Percentiles rank a stretch among this genome's conserved stretches.
Evolutionary conservation across 805 yeast genomes (phyloP).

Genomic region (Helenozyma baotianmanensis): DNA sequence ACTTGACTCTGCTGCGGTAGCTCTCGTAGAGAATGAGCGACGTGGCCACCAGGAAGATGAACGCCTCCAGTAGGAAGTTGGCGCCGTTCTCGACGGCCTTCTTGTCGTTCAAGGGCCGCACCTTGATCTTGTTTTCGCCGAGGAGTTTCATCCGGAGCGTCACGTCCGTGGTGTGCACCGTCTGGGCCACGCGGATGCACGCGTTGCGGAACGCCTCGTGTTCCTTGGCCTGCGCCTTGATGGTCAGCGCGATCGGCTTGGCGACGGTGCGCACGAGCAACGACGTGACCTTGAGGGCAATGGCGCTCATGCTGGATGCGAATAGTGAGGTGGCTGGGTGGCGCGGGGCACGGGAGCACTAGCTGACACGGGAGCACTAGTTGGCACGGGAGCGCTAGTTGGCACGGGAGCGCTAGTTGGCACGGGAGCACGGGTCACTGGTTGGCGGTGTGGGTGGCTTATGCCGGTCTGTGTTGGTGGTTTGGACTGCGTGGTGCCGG

Average conservation of each 20-base stretch:
- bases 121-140: slow-evolving; percentile 49
- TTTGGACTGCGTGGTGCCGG: no score
- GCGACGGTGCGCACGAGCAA: slow-evolving; percentile 70
- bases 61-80: slow-evolving; percentile 67
- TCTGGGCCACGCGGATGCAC: slow-evolving; percentile 71
- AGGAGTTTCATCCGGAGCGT: slow-evolving; percentile 55
- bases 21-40: slow-evolving; percentile 69
- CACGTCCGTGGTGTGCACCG: slow-evolving; percentile 62
- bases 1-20: slow-evolving; percentile 61
- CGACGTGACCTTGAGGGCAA: slow-evolving; percentile 70
- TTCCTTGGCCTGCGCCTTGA: slow-evolving; percentile 72
- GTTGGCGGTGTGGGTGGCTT: no score
- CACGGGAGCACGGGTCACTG: no score
- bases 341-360: no score
- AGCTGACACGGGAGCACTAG: no score
- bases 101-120: slow-evolving; percentile 76
- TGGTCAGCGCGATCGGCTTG: slow-evolving; percentile 68
- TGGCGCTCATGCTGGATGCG: slow-evolving; percentile 64
- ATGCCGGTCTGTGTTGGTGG: no score
- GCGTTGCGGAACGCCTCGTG: slow-evolving; percentile 56
- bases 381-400: no score
- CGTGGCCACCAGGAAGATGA: slow-evolving; percentile 79
- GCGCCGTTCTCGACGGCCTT: slow-evolving; percentile 84
- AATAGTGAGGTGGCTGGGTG: no score
- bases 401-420: no score